Evolutionary conservation across 2,329 filamentous ascomycete genomes (phyloP), one percentile per base, ranked within the genome.

Genomic region (Chaetomiaceae sp.): DNA sequence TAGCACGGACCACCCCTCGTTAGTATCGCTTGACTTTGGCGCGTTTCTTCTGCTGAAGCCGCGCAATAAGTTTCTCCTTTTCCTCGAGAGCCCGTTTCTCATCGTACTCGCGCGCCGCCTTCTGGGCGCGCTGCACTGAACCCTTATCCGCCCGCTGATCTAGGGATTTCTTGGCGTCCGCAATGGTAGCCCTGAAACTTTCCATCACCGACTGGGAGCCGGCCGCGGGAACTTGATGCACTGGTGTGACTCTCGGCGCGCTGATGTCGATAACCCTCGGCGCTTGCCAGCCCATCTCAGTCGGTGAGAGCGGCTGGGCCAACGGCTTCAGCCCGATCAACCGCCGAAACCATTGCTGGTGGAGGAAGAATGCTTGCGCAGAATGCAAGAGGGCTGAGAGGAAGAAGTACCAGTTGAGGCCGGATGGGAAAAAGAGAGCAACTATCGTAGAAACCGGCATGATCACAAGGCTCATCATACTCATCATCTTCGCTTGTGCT

Each of bases 351-450:
- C 61, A 62, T 5, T 64, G 54, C 42, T 67, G 67, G 57, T 71
- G 70, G 55, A 81, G 68, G 3, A 78, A 48, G 42, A 65, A 67
- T 4, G 74, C 64, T 67, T 84, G 80, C 18, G 63, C 2, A 32
- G 58, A 66, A 40, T 73, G 71, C 13, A 72, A 54, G 4, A 67
- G 1, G 48, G 67, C 66, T 3, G 75, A 70, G 13, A 70, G 58
- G 48, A 78, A 67, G 70, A 89, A 87, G 71, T 81, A 86, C 27
- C 87, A 63, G 64, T 86, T 83, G 2, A 87, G 66, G 18, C 73
- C 75, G 21, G 79, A 66, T 20, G 69, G 68, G 41, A 76, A 62
- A 57, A 68, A 69, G 11, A 71, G 62, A 48, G 82, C 83, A 63
- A 87, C 58, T 29, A 66, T 14, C 9, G 67, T 51, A 18, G 61